A percentile compares a stretch with the other conserved stretches of the same genome.
Evolutionary conservation across 495 filamentous ascomycete species (phyloP).

Genomic region (Xylaria venustula): DNA sequence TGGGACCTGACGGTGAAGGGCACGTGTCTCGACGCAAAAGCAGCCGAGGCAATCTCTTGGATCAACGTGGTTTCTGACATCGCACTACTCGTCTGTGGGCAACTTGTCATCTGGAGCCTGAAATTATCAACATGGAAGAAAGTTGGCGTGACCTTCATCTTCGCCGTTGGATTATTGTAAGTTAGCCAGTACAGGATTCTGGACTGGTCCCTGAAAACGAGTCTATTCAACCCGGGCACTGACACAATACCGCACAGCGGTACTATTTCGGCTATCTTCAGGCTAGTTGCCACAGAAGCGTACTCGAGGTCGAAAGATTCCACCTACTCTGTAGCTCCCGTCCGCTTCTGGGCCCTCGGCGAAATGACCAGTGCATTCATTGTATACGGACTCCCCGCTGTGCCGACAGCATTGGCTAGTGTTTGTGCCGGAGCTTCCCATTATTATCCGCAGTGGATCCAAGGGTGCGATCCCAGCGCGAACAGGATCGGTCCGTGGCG

Average conservation of each 20-base stretch:
- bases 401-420: not conserved
- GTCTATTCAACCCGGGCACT: not conserved
- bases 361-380: slow-evolving; percentile 7
- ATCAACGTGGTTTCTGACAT: slow-evolving; percentile 7
- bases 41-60: not conserved
- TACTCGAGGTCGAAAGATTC: not conserved
- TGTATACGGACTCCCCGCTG: not conserved
- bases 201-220: too few relatives aligned
- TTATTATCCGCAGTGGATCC: not conserved
- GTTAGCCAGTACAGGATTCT: too few relatives aligned
- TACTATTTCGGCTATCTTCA: slow-evolving; percentile 1
- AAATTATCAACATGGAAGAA: not conserved
- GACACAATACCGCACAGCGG: not conserved
- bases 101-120: slow-evolving; percentile 3
- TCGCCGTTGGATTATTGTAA: slow-evolving; percentile 8
- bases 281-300: not conserved
- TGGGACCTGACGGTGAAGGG: slow-evolving; percentile 9
- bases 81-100: not conserved
- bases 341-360: slow-evolving; percentile 11
- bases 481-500: not conserved
- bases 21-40: not conserved
- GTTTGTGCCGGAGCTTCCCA: not conserved
- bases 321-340: not conserved
- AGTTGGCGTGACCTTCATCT: not conserved
- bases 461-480: not conserved